These are phyloP conservation scores for Agaricales sp. DNA, from an alignment of 1,284 basidiomycete genomes.

Conservation along the genomic window DNA sequence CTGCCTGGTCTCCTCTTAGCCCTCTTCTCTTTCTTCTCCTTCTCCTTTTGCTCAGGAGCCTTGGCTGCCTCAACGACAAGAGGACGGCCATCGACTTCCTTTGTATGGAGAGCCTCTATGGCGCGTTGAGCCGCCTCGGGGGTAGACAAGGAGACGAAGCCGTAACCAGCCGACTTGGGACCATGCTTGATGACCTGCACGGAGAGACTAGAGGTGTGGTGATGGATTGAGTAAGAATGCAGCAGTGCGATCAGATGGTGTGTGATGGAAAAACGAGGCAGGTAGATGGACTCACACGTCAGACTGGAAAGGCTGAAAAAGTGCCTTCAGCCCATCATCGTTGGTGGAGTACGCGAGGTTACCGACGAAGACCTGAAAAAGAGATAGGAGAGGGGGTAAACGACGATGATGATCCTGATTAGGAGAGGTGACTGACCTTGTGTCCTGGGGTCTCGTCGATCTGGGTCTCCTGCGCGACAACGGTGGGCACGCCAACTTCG, in stretches of 20 bases:
- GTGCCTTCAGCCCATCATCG: slow-evolving; percentile 83
- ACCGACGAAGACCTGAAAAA: slow-evolving; percentile 68
- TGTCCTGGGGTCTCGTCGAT: slow-evolving; percentile 63
- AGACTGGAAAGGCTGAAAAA: slow-evolving; percentile 73
- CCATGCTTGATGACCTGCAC: slow-evolving; percentile 78
- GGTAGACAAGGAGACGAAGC: slow-evolving; percentile 79
- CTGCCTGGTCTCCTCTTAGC: slow-evolving; percentile 69
- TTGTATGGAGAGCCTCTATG: slow-evolving; percentile 77
- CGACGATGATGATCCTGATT: slow-evolving; percentile 12
- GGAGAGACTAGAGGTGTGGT: slow-evolving; percentile 37
- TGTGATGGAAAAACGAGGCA: slow-evolving; percentile 12
- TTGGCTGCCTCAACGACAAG: slow-evolving; percentile 88
- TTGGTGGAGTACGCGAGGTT: slow-evolving; percentile 83
- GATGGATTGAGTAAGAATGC: slow-evolving; percentile 1
- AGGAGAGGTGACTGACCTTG: slow-evolving; percentile 41
- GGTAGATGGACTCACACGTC: slow-evolving; percentile 64
- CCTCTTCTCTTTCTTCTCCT: slow-evolving; percentile 67
- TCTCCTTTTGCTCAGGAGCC: slow-evolving; percentile 77
- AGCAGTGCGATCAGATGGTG: slow-evolving; percentile 13
- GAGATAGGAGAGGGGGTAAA: slow-evolving; percentile 9
- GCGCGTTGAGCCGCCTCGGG: slow-evolving; percentile 79
- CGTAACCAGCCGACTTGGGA: slow-evolving; percentile 79
- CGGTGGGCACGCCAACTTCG: slow-evolving; percentile 71
- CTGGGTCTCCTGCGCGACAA: slow-evolving; percentile 43
- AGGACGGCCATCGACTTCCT: slow-evolving; percentile 80